These are phyloP conservation scores for Myriangium duriaei DNA, from an alignment of 2,329 filamentous ascomycete species.

Conservation along the genomic window DNA sequence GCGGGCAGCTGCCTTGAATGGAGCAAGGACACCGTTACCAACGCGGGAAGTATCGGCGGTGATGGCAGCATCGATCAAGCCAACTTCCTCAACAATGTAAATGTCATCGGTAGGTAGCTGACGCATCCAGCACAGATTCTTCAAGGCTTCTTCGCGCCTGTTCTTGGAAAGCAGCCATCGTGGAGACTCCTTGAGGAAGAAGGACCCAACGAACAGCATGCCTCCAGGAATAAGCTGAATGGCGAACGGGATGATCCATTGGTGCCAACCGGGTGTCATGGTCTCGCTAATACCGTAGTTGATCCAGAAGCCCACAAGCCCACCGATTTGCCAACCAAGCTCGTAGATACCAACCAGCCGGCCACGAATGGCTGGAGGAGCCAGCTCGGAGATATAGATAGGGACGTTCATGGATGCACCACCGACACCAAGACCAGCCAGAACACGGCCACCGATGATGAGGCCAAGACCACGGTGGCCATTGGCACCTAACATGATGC, in stretches of 20 bases:
- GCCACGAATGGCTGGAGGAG: constrained; percentile 52
- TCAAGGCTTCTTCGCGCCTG: constrained; percentile 28
- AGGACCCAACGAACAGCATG: constrained; percentile 24
- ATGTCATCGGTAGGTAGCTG: constrained; percentile 30
- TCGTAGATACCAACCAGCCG: constrained; percentile 56
- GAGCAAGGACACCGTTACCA: constrained; percentile 63
- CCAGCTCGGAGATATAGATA: constrained; percentile 27
- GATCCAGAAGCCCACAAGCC: constrained; percentile 33
- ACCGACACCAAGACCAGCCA: constrained; percentile 28
- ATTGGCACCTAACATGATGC: constrained; percentile 27
- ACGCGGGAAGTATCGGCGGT: constrained; percentile 51
- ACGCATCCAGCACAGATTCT: constrained; percentile 32
- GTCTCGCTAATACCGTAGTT: constrained; percentile 34
- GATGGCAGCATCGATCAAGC: constrained; percentile 56
- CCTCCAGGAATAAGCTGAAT: constrained; percentile 31
- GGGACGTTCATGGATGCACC: constrained; percentile 26
- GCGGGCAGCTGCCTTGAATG: constrained; percentile 28
- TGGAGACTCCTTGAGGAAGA: constrained; percentile 26
- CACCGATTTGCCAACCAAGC: constrained; percentile 51
- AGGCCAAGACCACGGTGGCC: constrained; percentile 25
- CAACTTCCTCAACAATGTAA: constrained; percentile 40
- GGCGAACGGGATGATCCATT: constrained; percentile 52
- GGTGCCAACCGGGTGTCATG: constrained; percentile 35
- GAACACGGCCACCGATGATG: constrained; percentile 25
- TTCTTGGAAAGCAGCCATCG: constrained; percentile 22